phyloP scores from a whole-genome alignment of 345 rosid species.

The Cochlearia excelsa region DNA sequence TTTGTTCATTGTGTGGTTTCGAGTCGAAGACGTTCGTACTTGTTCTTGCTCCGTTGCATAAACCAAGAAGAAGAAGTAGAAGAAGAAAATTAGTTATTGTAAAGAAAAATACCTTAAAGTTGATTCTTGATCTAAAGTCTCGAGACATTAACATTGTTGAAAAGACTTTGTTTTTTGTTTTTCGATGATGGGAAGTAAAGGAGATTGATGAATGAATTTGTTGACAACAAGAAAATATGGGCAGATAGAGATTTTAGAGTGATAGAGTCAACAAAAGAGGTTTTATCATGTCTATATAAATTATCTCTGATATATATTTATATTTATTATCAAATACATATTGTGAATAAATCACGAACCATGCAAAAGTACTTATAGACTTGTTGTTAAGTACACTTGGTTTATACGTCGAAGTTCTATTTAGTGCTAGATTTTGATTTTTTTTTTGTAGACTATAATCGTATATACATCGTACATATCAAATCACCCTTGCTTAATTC shows the following conservation, averaged over 20 bases:
- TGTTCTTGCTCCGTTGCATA: slow-evolving; percentile 33
- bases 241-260: slow-evolving; percentile 23
- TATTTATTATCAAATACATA: no score
- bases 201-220: slow-evolving; percentile 24
- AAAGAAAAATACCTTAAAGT: not conserved
- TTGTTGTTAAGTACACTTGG: slow-evolving; percentile 24
- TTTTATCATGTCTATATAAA: slow-evolving; percentile 14
- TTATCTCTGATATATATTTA: slow-evolving; percentile 6
- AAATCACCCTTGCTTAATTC: no score
- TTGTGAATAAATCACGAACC: slow-evolving; percentile 8
- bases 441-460: no score
- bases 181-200: slow-evolving; percentile 22
- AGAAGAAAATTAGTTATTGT: slow-evolving; percentile 14
- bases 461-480: no score
- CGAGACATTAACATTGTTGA: slow-evolving; percentile 20
- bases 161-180: slow-evolving; percentile 25
- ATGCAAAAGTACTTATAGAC: slow-evolving; percentile 30
- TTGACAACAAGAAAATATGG: slow-evolving; percentile 28
- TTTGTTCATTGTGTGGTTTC: slow-evolving; percentile 16
- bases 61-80: slow-evolving; percentile 24
- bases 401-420: slow-evolving; percentile 30
- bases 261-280: not conserved
- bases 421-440: slow-evolving; percentile 1
- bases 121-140: slow-evolving; percentile 18
- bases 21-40: slow-evolving; percentile 26